These are phyloP conservation scores for Brassica nigra DNA, from an alignment of 345 rosid genomes.

Conservation along the genomic window DNA sequence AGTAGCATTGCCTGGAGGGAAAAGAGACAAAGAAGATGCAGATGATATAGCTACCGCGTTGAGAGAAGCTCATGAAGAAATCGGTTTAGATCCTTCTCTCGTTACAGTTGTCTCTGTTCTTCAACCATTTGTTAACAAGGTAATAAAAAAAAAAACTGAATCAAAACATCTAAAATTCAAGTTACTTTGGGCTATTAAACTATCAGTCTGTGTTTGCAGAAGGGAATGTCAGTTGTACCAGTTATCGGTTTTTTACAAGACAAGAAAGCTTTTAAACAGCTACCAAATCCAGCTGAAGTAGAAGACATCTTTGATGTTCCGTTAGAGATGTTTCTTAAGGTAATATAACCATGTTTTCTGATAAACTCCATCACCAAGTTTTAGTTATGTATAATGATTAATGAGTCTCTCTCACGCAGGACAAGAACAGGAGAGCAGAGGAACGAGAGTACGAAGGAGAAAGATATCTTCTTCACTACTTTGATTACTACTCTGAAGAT, in stretches of 20 bases:
- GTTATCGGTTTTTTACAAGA: constrained; percentile 56
- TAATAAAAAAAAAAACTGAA: constrained; percentile 1
- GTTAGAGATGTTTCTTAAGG: constrained; percentile 80
- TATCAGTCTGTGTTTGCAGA: constrained; percentile 38
- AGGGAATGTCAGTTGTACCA: constrained; percentile 53
- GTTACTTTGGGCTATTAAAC: constrained; percentile 4
- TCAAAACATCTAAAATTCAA: constrained; percentile 8
- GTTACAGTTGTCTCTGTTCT: constrained; percentile 51
- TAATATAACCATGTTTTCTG: neutral
- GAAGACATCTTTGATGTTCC: constrained; percentile 71
- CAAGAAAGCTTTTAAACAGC: constrained; percentile 52
- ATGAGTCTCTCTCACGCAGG: constrained; percentile 33
- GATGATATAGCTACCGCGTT: constrained; percentile 59
- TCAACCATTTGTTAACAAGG: constrained; percentile 51
- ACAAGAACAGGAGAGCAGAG: constrained; percentile 55
- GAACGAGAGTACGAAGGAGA: constrained; percentile 59
- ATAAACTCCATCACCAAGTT: neutral
- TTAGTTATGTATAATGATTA: neutral
- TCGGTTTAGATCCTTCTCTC: constrained; percentile 61
- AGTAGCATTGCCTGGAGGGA: constrained; percentile 71
- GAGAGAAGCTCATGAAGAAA: constrained; percentile 72
- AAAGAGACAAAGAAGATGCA: constrained; percentile 51
- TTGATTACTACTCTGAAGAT: constrained; percentile 46
- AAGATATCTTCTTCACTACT: constrained; percentile 55
- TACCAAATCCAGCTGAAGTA: constrained; percentile 54